Evolutionary conservation across 192 early-diverging fungal species (phyloP), one percentile per base, ranked within the genome.

Genomic region (Coemansia sp.): DNA sequence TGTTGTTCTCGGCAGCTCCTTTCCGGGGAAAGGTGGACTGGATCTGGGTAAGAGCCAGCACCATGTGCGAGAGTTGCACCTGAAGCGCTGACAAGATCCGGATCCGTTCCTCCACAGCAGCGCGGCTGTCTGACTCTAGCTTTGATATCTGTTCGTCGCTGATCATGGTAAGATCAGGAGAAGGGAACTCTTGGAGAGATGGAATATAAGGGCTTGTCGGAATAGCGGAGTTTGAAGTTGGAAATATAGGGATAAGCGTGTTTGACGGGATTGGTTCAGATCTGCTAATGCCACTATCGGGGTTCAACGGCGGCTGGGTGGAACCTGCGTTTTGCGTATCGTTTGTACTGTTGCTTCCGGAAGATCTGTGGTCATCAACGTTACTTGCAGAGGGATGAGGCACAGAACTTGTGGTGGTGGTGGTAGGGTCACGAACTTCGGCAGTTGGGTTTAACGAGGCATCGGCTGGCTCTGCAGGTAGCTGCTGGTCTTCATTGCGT

Each of bases 81-180:
- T 90, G 85, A 9, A 87, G 76, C 2, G 81, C 81, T 29, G 89
- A 83, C 49, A 91, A 67, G 29, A 90, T 76, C 13, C 87, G 82
- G 40, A 91, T 73, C 13, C 88, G 79, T 40, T 91, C 88, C 54
- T 79, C 78, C 3, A 91, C 83, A 4, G 85, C 88, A 3, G 84
- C 78, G 35, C 87, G 76, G 4, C 88, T 88, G 25, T 76, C 84
- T 0, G 83, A 65, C 9, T 87, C 83, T 13, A 91, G 66, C 0
- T 68, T 70, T 10, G 54, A 53, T 34, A 91, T 73, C 40, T 91
- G 86, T 22, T 87, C 88, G 22, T 88, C 86, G 45, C 81, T 73
- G 0, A 89, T 71, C 15, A 61, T 58, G 57, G 82, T 72, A 57
- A 87, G 61, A 25, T 82, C 79, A 7, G 79, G 79, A 0, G 65